Evolutionary conservation across 192 early-diverging fungal species (phyloP).

Genomic region (Mortierella hygrophila): DNA sequence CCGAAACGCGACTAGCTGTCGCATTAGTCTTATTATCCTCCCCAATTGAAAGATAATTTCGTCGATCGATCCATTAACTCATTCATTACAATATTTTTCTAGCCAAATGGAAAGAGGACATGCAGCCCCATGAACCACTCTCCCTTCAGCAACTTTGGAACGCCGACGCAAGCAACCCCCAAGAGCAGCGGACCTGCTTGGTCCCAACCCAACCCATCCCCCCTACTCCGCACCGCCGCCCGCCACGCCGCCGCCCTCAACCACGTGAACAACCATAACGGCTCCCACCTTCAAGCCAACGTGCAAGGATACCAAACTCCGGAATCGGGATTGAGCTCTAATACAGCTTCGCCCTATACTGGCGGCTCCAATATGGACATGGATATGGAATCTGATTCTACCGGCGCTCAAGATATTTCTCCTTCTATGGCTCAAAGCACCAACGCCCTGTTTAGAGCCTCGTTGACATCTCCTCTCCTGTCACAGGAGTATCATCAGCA

Average conservation of each 20-base stretch:
- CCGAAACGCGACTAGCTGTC: background rate
- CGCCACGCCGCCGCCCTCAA: constrained; percentile 12
- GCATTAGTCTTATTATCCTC: too few species aligned
- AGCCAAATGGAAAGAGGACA: constrained; percentile 52
- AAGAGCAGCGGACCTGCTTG: constrained; percentile 2
- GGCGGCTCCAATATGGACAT: constrained; percentile 20
- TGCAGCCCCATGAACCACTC: constrained; percentile 24
- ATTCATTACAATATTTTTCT: background rate
- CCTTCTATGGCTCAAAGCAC: constrained; percentile 30
- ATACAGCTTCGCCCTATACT: constrained; percentile 8
- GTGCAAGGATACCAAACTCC: constrained; percentile 34
- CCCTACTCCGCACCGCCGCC: constrained; percentile 27
- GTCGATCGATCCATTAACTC: background rate
- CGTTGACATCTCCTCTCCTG: background rate
- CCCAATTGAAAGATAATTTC: background rate
- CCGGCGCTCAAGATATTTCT: background rate
- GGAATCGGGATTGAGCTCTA: constrained; percentile 31
- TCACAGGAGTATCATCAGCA: background rate
- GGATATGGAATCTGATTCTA: constrained; percentile 30
- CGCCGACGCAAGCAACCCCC: background rate
- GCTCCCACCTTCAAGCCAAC: background rate
- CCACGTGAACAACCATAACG: background rate
- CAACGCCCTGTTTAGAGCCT: constrained; percentile 13
- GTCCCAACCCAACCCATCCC: constrained; percentile 24
- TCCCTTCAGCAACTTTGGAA: constrained; percentile 34